Evolutionary conservation across 2,329 filamentous ascomycete genomes (phyloP), one percentile per base, ranked within the genome.

Genomic region (Venturia aucupariae): DNA sequence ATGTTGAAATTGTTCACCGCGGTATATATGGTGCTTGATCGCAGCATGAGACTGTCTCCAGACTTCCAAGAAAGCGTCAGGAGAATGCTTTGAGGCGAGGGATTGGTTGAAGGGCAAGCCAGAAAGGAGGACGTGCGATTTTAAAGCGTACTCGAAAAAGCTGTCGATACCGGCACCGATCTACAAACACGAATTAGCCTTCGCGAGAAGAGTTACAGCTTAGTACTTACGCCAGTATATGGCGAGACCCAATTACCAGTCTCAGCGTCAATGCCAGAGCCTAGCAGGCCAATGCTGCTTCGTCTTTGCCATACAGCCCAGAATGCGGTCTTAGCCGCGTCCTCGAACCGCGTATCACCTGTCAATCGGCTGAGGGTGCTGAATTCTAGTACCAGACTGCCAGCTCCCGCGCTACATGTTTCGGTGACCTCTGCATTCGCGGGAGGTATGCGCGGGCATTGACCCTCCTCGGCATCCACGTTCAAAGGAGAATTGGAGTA

Each of bases 111-210:
- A 75, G 0, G 77, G 74, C 6, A 80, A 85, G 1, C 90, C 90
- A 2, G 93, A 96, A 27, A 97, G 84, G 30, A 99, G 77, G 66
- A 99, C 90, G 72, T 96, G 87, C 22, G 92, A 92, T 76, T 99
- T 99, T 71, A 97, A 83, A 3, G 94, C 92, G 75, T 99, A 99
- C 77, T 99, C 94, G 72, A 96, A 97, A 78, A 99, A 99, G 76
- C 92, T 97, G 77, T 99, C 94, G 71, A 96, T 91, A 46, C 94
- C 94, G 8, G 94, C 94, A 61, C 94, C 94, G 69, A 99, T 96
- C 51, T 57, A n/a, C n/a, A 3, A 57, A 19, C 48, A n/a, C 6
- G 17, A 22, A 15, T 78, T 80, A 46, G 22, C 42, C 1, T 17
- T 15, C 51, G 46, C 70, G 75, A 67, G 73, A 79, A 77, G 8